phyloP scores from a whole-genome alignment of 2,329 filamentous ascomycete genomes.

The Fusarium sp. region DNA sequence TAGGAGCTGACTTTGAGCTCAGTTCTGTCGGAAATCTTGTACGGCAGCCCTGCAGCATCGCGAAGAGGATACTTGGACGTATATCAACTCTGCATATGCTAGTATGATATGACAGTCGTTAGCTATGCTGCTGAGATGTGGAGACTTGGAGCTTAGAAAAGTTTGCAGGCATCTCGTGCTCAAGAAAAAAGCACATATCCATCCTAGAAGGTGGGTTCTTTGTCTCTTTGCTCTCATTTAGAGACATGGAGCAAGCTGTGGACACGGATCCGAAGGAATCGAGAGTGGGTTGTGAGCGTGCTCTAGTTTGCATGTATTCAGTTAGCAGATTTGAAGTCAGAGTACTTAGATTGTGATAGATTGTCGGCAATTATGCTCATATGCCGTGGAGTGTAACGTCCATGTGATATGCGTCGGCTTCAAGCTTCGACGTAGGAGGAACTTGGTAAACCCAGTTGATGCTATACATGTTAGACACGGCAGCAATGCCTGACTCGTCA shows the following conservation, averaged over 20 bases:
- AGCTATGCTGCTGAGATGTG: neutral
- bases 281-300: neutral
- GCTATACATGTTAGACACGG: neutral
- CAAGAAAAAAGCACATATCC: neutral
- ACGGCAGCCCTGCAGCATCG: neutral
- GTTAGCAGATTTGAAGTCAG: neutral
- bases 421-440: conserved; percentile 5
- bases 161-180: too few species aligned
- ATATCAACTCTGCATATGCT: neutral
- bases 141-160: neutral
- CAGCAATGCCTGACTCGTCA: neutral
- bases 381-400: conserved; percentile 3
- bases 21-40: neutral
- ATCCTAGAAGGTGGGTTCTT: neutral
- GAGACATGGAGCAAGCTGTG: neutral
- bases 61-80: neutral
- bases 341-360: neutral
- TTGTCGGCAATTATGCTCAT: neutral
- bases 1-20: neutral
- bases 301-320: neutral
- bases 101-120: conserved; percentile 4
- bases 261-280: neutral
- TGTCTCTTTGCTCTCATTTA: too few species aligned
- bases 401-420: neutral
- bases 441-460: neutral